Evolutionary conservation across 2,329 filamentous ascomycete species (phyloP), one percentile per base, ranked within the genome.

Genomic region (Hymenoscyphus repandus): DNA sequence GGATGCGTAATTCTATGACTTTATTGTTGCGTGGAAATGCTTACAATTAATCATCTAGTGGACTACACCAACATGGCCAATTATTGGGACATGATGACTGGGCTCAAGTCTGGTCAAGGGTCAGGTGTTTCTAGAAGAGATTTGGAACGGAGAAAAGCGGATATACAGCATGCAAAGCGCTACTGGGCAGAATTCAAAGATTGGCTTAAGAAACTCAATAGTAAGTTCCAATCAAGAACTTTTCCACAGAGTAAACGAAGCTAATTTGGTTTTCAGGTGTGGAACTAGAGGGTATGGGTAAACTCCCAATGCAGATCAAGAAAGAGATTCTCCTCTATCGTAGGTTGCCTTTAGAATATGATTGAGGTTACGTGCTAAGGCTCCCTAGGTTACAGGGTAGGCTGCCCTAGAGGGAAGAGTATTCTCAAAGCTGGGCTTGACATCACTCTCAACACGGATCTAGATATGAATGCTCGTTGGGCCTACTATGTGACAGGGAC

Each of bases 401-500:
- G 37, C 9, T 39, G 37, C 17, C 37, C 37, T 6, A 7, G 40
- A 11, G 40, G 40, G 27, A 22, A 20, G 18, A 31, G 17, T 31
- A 15, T 31, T 7, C 11, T 43, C 6, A 43, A 11, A 5, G 42
- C 42, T 32, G 42, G 22, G 6, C 42, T 45, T 17, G 42, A 45
- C 34, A 36, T 45, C 31, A 45, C 42, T 5, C 6, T 17, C 30
- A 20, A 47, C 15, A 39, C 45, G 9, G 18, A 17, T 22, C 7
- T 47, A 5, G 18, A 47, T 12, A 47, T 47, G 45, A 20, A 30
- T 13, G 45, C 45, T n/a, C 11, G n/a, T 17, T 47, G 18, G 7
- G 45, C 45, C 5, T 47, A 47, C 33, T 47, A 47, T 31, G 6
- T 47, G 7, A 38, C 45, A 7, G 45, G 45, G 6, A 47, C 45